Conservation (phyloP, 2,329 filamentous ascomycete genomes). For the Calonectria naviculata region DNA sequence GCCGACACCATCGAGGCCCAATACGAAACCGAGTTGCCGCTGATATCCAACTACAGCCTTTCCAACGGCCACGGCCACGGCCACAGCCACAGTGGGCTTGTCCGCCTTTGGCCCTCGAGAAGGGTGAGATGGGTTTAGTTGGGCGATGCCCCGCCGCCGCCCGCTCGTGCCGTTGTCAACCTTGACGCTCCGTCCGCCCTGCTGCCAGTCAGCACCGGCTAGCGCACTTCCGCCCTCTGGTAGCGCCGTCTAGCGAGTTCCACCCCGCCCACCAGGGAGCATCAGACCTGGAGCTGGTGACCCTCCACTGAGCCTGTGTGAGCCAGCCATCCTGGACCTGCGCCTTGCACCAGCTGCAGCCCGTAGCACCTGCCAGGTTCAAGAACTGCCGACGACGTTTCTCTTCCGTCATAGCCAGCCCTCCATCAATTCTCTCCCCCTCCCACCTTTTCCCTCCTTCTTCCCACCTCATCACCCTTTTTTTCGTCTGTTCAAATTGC, state of each 20-base stretch:
- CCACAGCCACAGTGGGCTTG: constrained; percentile 15
- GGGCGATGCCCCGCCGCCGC: constrained; percentile 5
- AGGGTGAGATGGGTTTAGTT: neutral
- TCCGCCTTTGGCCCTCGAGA: neutral
- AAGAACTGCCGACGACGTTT: constrained; percentile 23
- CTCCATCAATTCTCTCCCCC: constrained; percentile 22
- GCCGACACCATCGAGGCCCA: neutral
- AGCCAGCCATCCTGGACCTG: constrained; percentile 16
- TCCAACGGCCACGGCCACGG: neutral
- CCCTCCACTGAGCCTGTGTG: constrained; percentile 2
- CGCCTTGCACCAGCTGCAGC: constrained; percentile 8
- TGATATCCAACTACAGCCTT: neutral
- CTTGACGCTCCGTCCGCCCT: neutral
- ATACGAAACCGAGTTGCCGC: neutral
- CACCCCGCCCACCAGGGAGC: constrained; percentile 17
- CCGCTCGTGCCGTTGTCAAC: constrained; percentile 13
- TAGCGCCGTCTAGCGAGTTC: constrained; percentile 9
- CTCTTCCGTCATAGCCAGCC: constrained; percentile 39
- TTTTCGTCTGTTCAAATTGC: constrained; percentile 21
- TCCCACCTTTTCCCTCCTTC: neutral
- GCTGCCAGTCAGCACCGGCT: constrained; percentile 13
- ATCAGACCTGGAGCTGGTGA: constrained; percentile 23
- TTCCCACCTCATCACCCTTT: constrained; percentile 16
- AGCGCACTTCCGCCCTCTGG: constrained; percentile 8
- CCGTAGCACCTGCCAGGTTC: constrained; percentile 1